Base-by-base conservation (phyloP, 495 filamentous ascomycete genomes). In the Aspergillus cavernicola region DNA sequence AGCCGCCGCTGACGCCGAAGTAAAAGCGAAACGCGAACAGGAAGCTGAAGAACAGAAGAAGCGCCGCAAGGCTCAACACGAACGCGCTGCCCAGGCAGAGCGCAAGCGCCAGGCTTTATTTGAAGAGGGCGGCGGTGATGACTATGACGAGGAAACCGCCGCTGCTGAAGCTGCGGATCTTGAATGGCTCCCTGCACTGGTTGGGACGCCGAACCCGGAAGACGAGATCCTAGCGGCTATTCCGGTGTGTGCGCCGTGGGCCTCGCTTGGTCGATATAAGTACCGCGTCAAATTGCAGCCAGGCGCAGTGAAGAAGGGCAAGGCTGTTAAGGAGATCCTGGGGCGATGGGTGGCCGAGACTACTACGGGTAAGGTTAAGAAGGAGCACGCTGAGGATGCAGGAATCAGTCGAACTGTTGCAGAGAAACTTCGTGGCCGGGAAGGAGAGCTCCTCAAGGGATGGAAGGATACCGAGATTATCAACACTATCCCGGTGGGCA, bases 221-320 rank as follows among this genome's bases (percentile, higher is more conserved):
- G 92, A 97, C 59, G 87, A 92, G 69, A 84, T 97, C n/a, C 71
- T 97, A 2, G 89, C 89, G 35, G 89, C 84, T 5, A 80, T 97
- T n/a, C 87, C 90, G 0, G 77, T 97, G 5, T 97, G 92, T 66
- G 93, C 89, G 15, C 93, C 93, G 4, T 97, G 91, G 86, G 76
- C 77, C 15, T 88, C 93, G 1, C 75, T 98, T 55, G 69, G 70
- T 9, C 81, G 78, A 42, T 87, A 85, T 60, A 95, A 95, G 70
- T 97, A 95, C 72, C 88, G 90, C 63, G 87, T 81, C 16, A 98
- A 97, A 74, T 59, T 98, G 56, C 93, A 97, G 71, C 93, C 93
- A 0, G 93, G 93, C 2, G 60, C 82, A 2, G 79, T 84, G 59
- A 98, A 98, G 79, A 95, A 96, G 72, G 92, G 92, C 2, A 98